These are phyloP conservation scores for Penicillium crystallinum DNA, from an alignment of 495 filamentous ascomycete species.

Conservation along the genomic window DNA sequence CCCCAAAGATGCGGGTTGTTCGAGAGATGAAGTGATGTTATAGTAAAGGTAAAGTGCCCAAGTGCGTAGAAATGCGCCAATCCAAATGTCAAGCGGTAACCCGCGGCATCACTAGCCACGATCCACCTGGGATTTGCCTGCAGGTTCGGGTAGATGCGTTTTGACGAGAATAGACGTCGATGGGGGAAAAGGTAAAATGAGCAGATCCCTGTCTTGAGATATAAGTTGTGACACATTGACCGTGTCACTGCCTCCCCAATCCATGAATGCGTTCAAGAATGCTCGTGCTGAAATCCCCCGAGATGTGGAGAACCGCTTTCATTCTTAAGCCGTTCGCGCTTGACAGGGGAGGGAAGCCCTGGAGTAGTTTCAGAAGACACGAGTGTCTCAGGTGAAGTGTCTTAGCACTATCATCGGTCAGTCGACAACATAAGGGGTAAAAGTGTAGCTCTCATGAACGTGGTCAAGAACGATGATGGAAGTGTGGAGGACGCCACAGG, in stretches of 20 bases:
- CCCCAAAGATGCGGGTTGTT: too few relatives aligned
- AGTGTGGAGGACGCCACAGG: slow-evolving; percentile 9
- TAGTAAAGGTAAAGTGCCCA: not conserved
- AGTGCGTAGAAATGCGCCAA: not conserved
- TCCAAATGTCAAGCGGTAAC: not conserved
- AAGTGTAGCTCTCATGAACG: too few relatives aligned
- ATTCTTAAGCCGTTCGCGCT: not conserved
- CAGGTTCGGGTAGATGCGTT: slow-evolving; percentile 2
- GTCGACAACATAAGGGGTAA: too few relatives aligned
- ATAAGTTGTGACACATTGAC: not conserved
- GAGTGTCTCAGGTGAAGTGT: not conserved
- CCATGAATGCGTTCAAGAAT: not conserved
- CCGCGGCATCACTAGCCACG: slow-evolving; percentile 1
- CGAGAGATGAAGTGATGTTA: too few relatives aligned
- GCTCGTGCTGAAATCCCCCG: slow-evolving; percentile 6
- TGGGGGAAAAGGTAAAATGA: not conserved
- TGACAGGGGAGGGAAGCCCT: not conserved
- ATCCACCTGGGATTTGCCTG: slow-evolving; percentile 21
- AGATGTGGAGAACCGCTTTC: slow-evolving; percentile 5
- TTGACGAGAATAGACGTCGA: not conserved
- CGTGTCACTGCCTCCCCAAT: not conserved
- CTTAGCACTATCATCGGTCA: not conserved
- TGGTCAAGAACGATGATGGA: not conserved
- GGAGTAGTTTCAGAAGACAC: not conserved
- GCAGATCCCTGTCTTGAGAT: too few relatives aligned